Percentiles rank a stretch among this genome's conserved stretches.
Conservation (phyloP, 2,329 filamentous ascomycete genomes). For the Monosporascus cannonballus region DNA sequence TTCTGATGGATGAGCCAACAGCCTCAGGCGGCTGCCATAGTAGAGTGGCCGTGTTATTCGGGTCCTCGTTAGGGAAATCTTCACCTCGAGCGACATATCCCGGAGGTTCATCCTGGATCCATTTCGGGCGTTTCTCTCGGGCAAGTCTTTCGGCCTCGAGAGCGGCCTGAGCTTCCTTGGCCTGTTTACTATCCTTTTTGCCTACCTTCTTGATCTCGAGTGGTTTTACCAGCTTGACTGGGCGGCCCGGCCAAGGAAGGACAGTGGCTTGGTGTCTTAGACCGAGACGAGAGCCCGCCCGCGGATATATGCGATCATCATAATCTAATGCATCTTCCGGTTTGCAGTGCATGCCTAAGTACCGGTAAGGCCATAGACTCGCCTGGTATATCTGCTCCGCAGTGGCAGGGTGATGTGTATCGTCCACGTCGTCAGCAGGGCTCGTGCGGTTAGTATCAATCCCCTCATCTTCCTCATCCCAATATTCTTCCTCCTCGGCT, state of each 20-base stretch:
- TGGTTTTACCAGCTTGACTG: constrained; percentile 86
- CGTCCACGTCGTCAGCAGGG: constrained; percentile 54
- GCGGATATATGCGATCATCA: constrained; percentile 94
- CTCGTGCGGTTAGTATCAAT: constrained; percentile 57
- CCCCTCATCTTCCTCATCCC: constrained; percentile 68
- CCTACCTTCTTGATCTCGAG: constrained; percentile 77
- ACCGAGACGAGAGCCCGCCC: constrained; percentile 86
- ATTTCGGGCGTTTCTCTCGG: constrained; percentile 79
- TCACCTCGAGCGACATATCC: constrained; percentile 83
- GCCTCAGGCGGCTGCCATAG: constrained; percentile 71
- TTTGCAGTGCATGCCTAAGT: constrained; percentile 90
- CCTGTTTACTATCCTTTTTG: constrained; percentile 70
- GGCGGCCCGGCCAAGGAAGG: constrained; percentile 74
- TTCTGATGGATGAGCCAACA: constrained; percentile 36
- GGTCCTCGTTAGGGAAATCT: constrained; percentile 65
- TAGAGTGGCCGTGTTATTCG: constrained; percentile 66
- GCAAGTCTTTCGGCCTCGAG: constrained; percentile 76
- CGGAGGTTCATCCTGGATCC: constrained; percentile 84
- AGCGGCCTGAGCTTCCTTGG: constrained; percentile 73
- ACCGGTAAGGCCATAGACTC: constrained; percentile 93
- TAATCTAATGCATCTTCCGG: constrained; percentile 94
- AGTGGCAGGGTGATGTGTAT: constrained; percentile 54
- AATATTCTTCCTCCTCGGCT: constrained; percentile 55
- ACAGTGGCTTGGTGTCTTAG: constrained; percentile 88
- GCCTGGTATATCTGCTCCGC: constrained; percentile 87